Conservation (phyloP, 2,329 filamentous ascomycete genomes). For the Aspergillus hiratsukae region DNA sequence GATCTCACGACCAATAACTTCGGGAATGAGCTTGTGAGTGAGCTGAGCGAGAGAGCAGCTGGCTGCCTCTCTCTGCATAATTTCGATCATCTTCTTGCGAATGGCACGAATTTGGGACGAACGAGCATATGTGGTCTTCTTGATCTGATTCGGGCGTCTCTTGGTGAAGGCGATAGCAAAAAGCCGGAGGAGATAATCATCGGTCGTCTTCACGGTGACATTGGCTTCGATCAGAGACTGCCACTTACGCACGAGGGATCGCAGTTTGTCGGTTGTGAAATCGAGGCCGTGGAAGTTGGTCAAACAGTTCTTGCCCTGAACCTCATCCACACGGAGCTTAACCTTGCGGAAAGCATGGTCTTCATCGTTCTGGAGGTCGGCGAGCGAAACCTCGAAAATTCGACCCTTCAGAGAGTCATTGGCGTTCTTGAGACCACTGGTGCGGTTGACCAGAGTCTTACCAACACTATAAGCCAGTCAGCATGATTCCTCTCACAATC, state of each 20-base stretch:
- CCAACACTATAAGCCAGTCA: conserved; percentile 67
- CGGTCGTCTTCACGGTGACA: conserved; percentile 98
- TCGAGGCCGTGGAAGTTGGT: conserved; percentile 99
- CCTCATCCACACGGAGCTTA: conserved; percentile 96
- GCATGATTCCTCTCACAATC: conserved; percentile 9
- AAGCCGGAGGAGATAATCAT: conserved; percentile 98
- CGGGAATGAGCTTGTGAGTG: conserved; percentile 96
- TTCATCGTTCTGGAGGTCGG: conserved; percentile 99
- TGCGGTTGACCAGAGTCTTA: conserved; percentile 99
- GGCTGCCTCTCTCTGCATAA: conserved; percentile 93
- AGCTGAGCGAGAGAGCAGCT: conserved; percentile 94
- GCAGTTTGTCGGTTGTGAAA: conserved; percentile 99
- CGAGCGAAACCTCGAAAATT: conserved; percentile 97
- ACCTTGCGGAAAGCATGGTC: conserved; percentile 99
- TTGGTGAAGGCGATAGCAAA: conserved; percentile 99
- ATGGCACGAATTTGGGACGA: conserved; percentile 97
- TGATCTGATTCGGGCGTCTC: conserved; percentile 98
- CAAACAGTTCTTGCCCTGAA: conserved; percentile 99
- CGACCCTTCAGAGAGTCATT: conserved; percentile 98
- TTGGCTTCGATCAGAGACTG: conserved; percentile 99
- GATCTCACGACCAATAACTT: conserved; percentile 99
- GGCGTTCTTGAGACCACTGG: conserved; percentile 99
- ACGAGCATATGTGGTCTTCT: conserved; percentile 99
- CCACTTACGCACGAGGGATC: conserved; percentile 99
- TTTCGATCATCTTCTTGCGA: conserved; percentile 99